Conservation (phyloP, 1,284 basidiomycete genomes). For the Ustilago shanxiensis region DNA sequence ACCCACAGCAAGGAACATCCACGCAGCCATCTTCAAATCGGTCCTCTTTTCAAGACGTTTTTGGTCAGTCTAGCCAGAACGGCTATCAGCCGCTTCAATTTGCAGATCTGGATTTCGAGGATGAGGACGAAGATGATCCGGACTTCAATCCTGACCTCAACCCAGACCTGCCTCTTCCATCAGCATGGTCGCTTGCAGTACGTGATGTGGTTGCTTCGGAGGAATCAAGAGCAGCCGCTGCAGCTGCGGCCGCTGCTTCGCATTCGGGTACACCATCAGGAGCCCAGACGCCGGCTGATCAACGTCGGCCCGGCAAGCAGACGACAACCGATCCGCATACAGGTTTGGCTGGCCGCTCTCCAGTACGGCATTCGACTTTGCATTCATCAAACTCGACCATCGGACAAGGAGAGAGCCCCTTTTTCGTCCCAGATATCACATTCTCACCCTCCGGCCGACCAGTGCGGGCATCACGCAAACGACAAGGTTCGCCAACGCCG, state of each 20-base stretch:
- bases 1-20: slow-evolving; percentile 7
- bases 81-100: slow-evolving; percentile 36
- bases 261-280: slow-evolving; percentile 45
- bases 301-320: slow-evolving; percentile 4
- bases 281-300: slow-evolving; percentile 29
- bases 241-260: slow-evolving; percentile 32
- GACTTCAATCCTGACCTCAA: slow-evolving; percentile 57
- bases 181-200: slow-evolving; percentile 60
- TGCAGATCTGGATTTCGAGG: slow-evolving; percentile 58
- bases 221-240: slow-evolving; percentile 41
- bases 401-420: background rate
- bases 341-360: background rate
- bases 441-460: slow-evolving; percentile 40
- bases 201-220: slow-evolving; percentile 55
- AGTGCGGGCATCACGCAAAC: slow-evolving; percentile 28
- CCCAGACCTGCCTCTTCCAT: slow-evolving; percentile 48
- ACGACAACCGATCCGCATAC: background rate
- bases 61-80: background rate
- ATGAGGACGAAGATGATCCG: slow-evolving; percentile 61
- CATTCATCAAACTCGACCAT: background rate
- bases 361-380: slow-evolving; percentile 1
- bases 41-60: background rate
- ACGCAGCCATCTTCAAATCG: background rate
- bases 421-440: background rate
- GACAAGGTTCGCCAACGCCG: slow-evolving; percentile 20